phyloP scores from a whole-genome alignment of 2,329 filamentous ascomycete genomes.

The Rhytidhysteron rufulum region DNA sequence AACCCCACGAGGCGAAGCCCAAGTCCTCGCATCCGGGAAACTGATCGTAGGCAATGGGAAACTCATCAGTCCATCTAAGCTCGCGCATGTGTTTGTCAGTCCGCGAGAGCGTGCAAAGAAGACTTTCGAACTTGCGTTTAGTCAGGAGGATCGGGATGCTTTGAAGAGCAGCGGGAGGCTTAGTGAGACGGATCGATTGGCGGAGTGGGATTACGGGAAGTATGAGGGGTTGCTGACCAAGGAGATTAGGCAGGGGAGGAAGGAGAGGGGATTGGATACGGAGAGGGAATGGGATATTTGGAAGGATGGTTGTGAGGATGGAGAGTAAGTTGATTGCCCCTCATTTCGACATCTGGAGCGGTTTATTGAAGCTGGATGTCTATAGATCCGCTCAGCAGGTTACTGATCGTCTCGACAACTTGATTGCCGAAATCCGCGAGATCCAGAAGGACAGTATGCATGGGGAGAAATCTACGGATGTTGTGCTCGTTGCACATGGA shows the following conservation, averaged over 20 bases:
- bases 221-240: slow-evolving; percentile 76
- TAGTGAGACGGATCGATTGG: slow-evolving; percentile 65
- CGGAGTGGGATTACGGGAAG: slow-evolving; percentile 83
- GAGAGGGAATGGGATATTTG: slow-evolving; percentile 73
- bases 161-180: slow-evolving; percentile 33
- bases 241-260: slow-evolving; percentile 59
- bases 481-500: slow-evolving; percentile 76
- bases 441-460: slow-evolving; percentile 49
- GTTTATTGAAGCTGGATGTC: background rate
- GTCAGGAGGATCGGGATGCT: background rate
- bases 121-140: slow-evolving; percentile 46
- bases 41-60: slow-evolving; percentile 47
- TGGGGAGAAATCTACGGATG: slow-evolving; percentile 52
- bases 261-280: slow-evolving; percentile 52
- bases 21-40: slow-evolving; percentile 43
- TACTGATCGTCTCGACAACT: slow-evolving; percentile 64
- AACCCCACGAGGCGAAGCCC: slow-evolving; percentile 25
- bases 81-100: slow-evolving; percentile 48
- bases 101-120: slow-evolving; percentile 46
- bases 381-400: slow-evolving; percentile 64
- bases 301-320: slow-evolving; percentile 77
- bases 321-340: slow-evolving; percentile 76
- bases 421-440: slow-evolving; percentile 68
- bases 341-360: too few species aligned
- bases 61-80: slow-evolving; percentile 47